Percentiles rank a stretch among this genome's conserved stretches.
phyloP scores from a whole-genome alignment of 1,284 basidiomycete species.

The Ustilago lituana region DNA sequence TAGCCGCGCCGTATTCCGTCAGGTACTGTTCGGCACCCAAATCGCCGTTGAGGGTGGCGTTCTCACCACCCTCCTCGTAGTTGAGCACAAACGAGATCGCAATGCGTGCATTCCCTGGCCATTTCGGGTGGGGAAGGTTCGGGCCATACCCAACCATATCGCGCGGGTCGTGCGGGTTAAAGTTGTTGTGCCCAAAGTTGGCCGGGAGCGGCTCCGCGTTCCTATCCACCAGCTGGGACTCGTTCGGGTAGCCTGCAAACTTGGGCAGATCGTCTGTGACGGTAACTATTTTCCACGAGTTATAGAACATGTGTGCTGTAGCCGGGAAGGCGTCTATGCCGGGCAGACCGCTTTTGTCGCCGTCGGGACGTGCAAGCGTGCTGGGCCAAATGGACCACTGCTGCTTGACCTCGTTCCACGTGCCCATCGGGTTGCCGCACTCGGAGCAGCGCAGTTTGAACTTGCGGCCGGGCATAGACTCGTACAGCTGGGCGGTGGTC shows the following conservation, averaged over 20 bases:
- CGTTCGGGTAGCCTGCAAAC: conserved; percentile 32
- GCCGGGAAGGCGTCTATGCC: conserved; percentile 24
- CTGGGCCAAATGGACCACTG: conserved; percentile 59
- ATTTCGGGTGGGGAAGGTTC: conserved; percentile 66
- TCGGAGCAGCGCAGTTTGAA: conserved; percentile 56
- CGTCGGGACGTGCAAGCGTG: conserved; percentile 41
- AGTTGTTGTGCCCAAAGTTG: conserved; percentile 21
- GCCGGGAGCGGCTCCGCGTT: conserved; percentile 24
- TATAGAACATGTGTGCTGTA: conserved; percentile 43
- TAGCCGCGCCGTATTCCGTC: conserved; percentile 64
- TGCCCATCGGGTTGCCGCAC: conserved; percentile 61
- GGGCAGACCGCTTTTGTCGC: conserved; percentile 14
- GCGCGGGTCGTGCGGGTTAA: conserved; percentile 50
- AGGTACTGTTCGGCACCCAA: conserved; percentile 58
- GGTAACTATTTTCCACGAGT: conserved; percentile 30
- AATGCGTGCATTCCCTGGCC: conserved; percentile 68
- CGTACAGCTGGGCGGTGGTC: conserved; percentile 40
- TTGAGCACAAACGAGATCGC: conserved; percentile 68
- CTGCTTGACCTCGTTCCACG: conserved; percentile 51
- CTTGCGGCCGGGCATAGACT: conserved; percentile 49
- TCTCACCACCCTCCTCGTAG: conserved; percentile 69
- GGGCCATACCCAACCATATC: conserved; percentile 67
- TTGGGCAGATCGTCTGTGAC: conserved; percentile 41
- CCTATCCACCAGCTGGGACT: conserved; percentile 37
- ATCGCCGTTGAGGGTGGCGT: conserved; percentile 65